A percentile compares a stretch with the other conserved stretches of the same genome.
Conservation (phyloP, 2,329 filamentous ascomycete genomes). For the Trichoderma lentiforme region DNA sequence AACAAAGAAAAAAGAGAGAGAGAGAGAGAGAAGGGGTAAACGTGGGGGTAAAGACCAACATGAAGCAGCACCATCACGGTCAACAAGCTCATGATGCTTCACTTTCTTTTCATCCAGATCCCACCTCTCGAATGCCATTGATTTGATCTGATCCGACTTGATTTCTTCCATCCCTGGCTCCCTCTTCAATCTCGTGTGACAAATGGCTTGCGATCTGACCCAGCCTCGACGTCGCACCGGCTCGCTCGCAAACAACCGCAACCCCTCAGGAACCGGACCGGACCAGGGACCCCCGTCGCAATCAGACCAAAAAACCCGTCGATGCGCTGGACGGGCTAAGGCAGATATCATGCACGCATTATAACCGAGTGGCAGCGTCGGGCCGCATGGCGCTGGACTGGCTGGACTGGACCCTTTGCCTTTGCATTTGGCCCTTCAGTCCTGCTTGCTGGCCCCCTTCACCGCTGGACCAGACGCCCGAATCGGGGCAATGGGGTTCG, state of each 20-base stretch:
- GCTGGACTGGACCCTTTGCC: not conserved
- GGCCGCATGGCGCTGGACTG: not conserved
- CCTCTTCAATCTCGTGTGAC: not conserved
- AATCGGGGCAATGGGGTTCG: slow-evolving; percentile 7
- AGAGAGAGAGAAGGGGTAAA: no score
- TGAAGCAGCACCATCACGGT: no score
- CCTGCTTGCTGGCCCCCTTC: not conserved
- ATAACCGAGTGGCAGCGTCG: slow-evolving; percentile 15
- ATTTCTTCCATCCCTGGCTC: not conserved
- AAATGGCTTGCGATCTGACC: not conserved
- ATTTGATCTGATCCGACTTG: not conserved
- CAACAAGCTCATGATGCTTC: no score
- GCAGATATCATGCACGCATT: slow-evolving; percentile 18
- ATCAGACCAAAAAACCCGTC: not conserved
- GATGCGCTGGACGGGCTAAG: slow-evolving; percentile 17
- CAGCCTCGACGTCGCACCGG: not conserved
- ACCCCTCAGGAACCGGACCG: slow-evolving; percentile 11
- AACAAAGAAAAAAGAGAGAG: not conserved
- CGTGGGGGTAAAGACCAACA: no score
- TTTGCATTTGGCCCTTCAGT: no score
- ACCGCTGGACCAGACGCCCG: slow-evolving; percentile 14
- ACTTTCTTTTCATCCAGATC: no score
- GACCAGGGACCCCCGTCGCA: not conserved
- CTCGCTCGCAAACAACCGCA: not conserved
- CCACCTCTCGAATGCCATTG: not conserved